Evolutionary conservation across 179 eudicot genomes (phyloP).

Genomic region (Nepenthes alata): DNA sequence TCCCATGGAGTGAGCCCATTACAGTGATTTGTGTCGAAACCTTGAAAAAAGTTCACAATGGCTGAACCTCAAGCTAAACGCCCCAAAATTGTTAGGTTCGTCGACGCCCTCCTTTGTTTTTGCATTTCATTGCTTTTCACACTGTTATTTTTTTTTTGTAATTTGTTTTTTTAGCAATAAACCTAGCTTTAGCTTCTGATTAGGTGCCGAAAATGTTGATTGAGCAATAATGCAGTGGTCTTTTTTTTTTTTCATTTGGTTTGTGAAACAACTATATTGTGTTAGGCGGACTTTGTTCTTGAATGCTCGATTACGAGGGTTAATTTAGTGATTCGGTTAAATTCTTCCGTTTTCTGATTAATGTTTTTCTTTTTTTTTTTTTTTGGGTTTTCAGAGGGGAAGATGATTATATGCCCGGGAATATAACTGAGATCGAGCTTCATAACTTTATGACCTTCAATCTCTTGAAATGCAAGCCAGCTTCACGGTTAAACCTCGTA

Average conservation of each 20-base stretch:
- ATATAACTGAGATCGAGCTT: conserved; percentile 76
- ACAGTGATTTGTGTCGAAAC: too few relatives aligned
- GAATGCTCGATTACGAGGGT: neutral
- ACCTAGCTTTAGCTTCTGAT: too few relatives aligned
- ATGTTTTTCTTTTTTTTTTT: neutral
- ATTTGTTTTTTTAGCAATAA: neutral
- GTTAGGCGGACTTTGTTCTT: too few relatives aligned
- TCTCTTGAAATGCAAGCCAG: conserved; percentile 64
- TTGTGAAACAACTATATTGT: neutral
- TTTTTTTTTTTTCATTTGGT: neutral
- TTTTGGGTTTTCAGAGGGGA: conserved; percentile 46
- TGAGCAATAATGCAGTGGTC: neutral
- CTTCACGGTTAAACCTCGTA: conserved; percentile 75
- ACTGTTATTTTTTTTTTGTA: neutral
- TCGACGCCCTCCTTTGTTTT: neutral
- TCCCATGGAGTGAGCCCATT: too few relatives aligned
- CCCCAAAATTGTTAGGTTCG: conserved; percentile 50
- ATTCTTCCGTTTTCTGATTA: neutral
- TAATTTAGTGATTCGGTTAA: neutral
- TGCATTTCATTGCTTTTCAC: neutral
- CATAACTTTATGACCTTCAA: conserved; percentile 82
- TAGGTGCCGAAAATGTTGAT: neutral
- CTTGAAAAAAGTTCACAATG: conserved; percentile 13
- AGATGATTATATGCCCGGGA: conserved; percentile 85
- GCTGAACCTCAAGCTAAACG: conserved; percentile 42